Base-by-base conservation (phyloP, 768 basidiomycete genomes). In the Hypholoma fasciculare region DNA sequence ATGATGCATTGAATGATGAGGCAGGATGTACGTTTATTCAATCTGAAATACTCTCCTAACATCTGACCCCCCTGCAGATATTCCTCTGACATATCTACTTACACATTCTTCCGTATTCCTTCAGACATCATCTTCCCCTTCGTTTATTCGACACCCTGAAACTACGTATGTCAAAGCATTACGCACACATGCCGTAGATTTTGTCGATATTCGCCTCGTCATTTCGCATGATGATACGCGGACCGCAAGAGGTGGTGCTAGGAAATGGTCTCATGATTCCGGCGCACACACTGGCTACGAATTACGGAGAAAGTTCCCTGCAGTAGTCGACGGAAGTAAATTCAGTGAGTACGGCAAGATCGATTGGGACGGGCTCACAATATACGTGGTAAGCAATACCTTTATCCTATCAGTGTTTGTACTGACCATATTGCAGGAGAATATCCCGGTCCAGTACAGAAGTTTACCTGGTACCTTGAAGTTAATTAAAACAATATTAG, bases 331-430 rank as follows among this genome's bases (percentile, higher is more conserved):
- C 63, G 43, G 19, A 65, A 60, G 36, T 9, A 44, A 66, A 53
- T 51, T 70, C 49, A 62, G 64, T 58, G 42, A 59, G 19, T 64
- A 58, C 58, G 67, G 57, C 66, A 79, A 65, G 69, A 67, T 26
- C 12, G 78, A 84, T 12, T 93, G 92, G 91, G 82, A 89, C 8
- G 67, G 76, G 1, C 63, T 80, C 54, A 90, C 87, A 0, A 61
- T 88, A 9, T 94, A 94, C 64, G 68, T 92, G 62, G 92, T 93
- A 60, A 54, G 83, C 75, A 27, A 50, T 14, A 20, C 34, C 23
- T 20, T 44, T 40, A n/a, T 16, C 43, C 14, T 2, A 36, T 26
- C 42, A 12, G 12, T 16, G 54, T 46, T 19, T 46, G 23, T 49
- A 51, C 51, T 46, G 27, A 39, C 34, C 14, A 56, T 23, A 57